phyloP scores from a whole-genome alignment of 306 rosid species.

The Lagenaria siceraria region DNA sequence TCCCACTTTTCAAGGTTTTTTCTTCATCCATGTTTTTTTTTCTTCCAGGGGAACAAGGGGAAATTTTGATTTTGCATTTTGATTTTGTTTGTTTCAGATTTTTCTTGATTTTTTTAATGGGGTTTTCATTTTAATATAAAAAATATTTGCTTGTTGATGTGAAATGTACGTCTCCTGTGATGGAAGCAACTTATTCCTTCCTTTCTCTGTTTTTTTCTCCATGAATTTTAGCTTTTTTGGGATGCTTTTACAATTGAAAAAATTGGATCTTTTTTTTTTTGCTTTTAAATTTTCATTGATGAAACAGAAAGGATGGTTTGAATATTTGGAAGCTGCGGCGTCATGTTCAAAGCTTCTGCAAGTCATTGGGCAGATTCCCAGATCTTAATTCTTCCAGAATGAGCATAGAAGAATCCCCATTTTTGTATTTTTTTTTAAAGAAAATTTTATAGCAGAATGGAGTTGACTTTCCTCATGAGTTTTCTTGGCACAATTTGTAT shows the following conservation, averaged over 20 bases:
- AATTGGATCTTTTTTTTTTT: background rate
- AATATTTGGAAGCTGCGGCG: background rate
- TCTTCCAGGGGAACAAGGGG: background rate
- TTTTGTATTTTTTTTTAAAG: background rate
- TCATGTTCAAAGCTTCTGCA: background rate
- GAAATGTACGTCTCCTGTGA: background rate
- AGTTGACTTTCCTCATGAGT: background rate
- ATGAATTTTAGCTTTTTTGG: background rate
- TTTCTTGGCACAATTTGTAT: background rate
- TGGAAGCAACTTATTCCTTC: background rate
- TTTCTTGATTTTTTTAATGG: background rate
- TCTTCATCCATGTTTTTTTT: background rate
- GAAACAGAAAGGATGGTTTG: background rate
- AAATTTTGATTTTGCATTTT: background rate
- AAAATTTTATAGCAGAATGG: background rate
- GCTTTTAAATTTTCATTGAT: background rate
- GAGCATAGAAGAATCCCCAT: background rate
- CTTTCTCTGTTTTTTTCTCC: background rate
- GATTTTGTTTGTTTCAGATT: background rate
- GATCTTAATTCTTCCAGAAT: background rate
- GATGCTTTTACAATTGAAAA: background rate
- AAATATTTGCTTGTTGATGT: background rate
- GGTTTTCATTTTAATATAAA: background rate
- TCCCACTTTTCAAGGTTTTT: slow-evolving; percentile 63
- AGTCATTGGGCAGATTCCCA: background rate